Evolutionary conservation across 352 stramenopile species (phyloP), one percentile per base, ranked within the genome.

Genomic region (Phytophthora vignae): DNA sequence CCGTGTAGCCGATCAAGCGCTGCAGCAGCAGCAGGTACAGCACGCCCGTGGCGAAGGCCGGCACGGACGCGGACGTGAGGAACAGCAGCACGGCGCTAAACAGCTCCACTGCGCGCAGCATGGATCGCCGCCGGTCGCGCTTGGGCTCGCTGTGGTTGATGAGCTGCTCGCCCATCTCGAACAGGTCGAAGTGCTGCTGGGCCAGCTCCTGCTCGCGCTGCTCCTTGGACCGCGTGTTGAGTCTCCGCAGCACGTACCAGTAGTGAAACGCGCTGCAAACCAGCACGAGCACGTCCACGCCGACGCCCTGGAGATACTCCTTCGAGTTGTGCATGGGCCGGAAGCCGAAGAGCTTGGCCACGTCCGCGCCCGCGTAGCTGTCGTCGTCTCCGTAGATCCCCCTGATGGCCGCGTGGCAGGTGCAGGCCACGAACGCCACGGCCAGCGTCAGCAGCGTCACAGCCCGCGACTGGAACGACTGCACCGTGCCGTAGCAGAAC

Each of bases 1-100:
- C 80, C 12, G 88, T 94, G 79, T 88, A 95, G 27, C 75, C 73
- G n/a, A 91, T 60, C 22, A 96, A 74, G 2, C 86, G 71, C 14
- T 74, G 55, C 6, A 95, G 29, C 21, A 93, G 31, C 12, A 92
- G 59, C 8, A 94, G 6, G 48, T 93, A 96, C 44, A 91, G 83
- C 12, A 86, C 42, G 1, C 73, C 84, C 0, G 87, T 83, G 0
- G 81, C 84, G 17, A 85, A 79, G 1, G 85, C 82, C 3, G 87
- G 87, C 3, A 93, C 76, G 9, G 83, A 74, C 29, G 93, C 78
- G 0, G 84, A 76, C 11, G 86, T 89, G 44, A 90, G 57, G 49
- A 95, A 84, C 3, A 96, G 77, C 38, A 94, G 50, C 8, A 87
- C 33, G 6, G 75, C 74, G 53, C 68, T 83, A 5, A 93, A 29